Conservation (phyloP, 129 eudicot species). For the Lonicera japonica region DNA sequence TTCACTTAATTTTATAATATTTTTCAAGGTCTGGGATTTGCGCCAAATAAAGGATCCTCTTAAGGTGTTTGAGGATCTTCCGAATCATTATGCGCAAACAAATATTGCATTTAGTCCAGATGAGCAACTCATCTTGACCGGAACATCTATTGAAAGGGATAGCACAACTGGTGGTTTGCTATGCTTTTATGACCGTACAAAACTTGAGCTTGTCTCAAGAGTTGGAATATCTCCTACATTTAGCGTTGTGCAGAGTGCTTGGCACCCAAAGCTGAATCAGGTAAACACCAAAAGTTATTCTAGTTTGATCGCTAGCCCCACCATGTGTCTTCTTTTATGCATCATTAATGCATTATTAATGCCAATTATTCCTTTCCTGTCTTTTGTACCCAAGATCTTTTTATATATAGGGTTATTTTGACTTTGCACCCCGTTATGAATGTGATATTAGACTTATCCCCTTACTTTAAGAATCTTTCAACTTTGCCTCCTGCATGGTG, state of each 20-base stretch:
- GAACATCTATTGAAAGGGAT: constrained; percentile 92
- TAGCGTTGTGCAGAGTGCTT: constrained; percentile 94
- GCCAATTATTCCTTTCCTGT: too few species aligned
- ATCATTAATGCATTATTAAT: not conserved
- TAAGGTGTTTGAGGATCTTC: constrained; percentile 71
- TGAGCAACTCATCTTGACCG: constrained; percentile 80
- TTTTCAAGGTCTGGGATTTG: constrained; percentile 84
- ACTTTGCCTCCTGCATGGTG: too few species aligned
- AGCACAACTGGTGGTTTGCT: constrained; percentile 85
- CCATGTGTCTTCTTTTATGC: not conserved
- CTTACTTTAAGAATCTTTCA: too few species aligned
- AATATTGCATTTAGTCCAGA: constrained; percentile 81
- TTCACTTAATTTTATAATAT: constrained; percentile 4
- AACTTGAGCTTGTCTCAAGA: constrained; percentile 85
- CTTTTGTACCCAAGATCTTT: too few species aligned
- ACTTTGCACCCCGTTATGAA: too few species aligned
- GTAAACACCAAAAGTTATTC: constrained; percentile 24
- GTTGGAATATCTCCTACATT: constrained; percentile 82
- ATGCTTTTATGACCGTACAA: constrained; percentile 70
- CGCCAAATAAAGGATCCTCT: constrained; percentile 75
- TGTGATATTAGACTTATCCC: too few species aligned
- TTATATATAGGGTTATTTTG: too few species aligned
- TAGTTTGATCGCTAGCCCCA: not conserved
- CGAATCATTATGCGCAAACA: constrained; percentile 86
- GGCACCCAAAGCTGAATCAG: constrained; percentile 99